Evolutionary conservation across 176 grass and related monocot species (phyloP), one percentile per base, ranked within the genome.

Genomic region (Calamus simplicifolius): DNA sequence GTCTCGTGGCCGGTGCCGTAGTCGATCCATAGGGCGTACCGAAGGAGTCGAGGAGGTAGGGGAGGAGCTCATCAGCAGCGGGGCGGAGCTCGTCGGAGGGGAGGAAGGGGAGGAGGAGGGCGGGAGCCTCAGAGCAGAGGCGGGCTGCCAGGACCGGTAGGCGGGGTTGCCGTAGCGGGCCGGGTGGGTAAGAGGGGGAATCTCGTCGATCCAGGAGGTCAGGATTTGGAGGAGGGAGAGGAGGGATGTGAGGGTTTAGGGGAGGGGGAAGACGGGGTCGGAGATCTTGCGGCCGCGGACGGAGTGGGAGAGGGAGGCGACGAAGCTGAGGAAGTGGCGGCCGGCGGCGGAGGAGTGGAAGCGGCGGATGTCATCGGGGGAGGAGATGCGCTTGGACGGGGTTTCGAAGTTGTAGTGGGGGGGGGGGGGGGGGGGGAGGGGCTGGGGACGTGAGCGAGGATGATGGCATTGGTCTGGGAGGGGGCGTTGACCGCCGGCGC

Each of bases 31-130:
- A 72, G 54, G 54, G 81, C 79, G 71, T 98, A 43, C 93, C 93
- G 74, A 88, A 88, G 58, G 88, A 98, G 17, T 98, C 88, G 16
- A 92, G 81, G 53, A 98, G 83, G 79, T 92, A 98, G 1, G 88
- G 93, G 7, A 79, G 69, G 5, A 92, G 76, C 67, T 98, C 93
- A 52, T 73, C 63, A 28, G 86, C 78, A 5, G 84, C 84, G 12
- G 69, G 58, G 5, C 29, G 58, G 15, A 95, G 73, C 31, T 69
- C 75, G 2, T 75, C 60, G 2, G 77, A 54, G 6, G 84, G 71
- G 54, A 81, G 63, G 21, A 52, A 31, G 51, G 75, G 66, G 4
- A 70, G 53, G 66, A 98, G 70, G 13, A 88, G 75, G 26, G 61
- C 68, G 16, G 52, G 58, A 15, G 69, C 69, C 6, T 85, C 73